These are phyloP conservation scores for Vitis vinifera DNA, from an alignment of 164 flowering plant genomes.

Conservation along the genomic window ASM3070453v1 NC_081821.1:7542001-7542500, in stretches of 20 bases:
- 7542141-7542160: not conserved
- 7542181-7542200: slow-evolving; percentile 33
- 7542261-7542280: not conserved
- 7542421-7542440: slow-evolving; percentile 48
- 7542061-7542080: too few species aligned
- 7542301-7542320: not conserved
- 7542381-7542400: slow-evolving; percentile 63
- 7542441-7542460: slow-evolving; percentile 43
- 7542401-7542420: slow-evolving; percentile 65
- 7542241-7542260: slow-evolving; percentile 12
- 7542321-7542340: slow-evolving; percentile 26
- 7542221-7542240: slow-evolving; percentile 20
- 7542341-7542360: slow-evolving; percentile 54
- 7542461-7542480: slow-evolving; percentile 25
- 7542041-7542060: not conserved
- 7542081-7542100: not conserved
- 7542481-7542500: slow-evolving; percentile 17
- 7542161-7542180: too few species aligned
- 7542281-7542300: too few species aligned
- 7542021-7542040: not conserved
- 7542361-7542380: slow-evolving; percentile 56
- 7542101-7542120: not conserved
- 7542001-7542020: not conserved
- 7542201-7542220: slow-evolving; percentile 17
- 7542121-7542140: not conserved